Base-by-base conservation (phyloP, 2,329 filamentous ascomycete species). In the Ceratocystis alfenasii region DNA sequence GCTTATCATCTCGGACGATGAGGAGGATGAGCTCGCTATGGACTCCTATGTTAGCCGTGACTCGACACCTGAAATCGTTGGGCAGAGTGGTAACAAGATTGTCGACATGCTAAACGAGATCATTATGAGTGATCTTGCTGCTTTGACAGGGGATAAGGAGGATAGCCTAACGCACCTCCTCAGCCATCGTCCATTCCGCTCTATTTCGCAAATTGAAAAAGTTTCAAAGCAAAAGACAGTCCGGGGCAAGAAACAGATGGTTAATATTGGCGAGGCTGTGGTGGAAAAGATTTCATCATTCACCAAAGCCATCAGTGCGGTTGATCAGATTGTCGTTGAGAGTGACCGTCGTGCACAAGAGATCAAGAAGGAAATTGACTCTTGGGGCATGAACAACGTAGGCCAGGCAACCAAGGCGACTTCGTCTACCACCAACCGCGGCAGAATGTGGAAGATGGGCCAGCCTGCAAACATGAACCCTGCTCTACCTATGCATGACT, bases 41-140 rank as follows among this genome's bases (percentile, higher is more conserved):
- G 75, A 75, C 6, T 68, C 65, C 1, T 66, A 67, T 25, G 50
- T 69, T 17, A 46, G 67, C 7, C 66, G 66, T 12, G 67, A 69
- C n/a, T 63, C 63, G 20, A 65, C 67, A 5, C 65, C 69, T 10
- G 68, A 70, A 28, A 69, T 68, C 4, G 30, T 50, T 41, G 63
- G 57, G 8, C 72, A 75, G n/a, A 74, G 74, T 48, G 73, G 74
- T 48, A 74, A 75, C 61, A 73, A 74, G 62, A 83, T 96, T 5
- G 78, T 97, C 33, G 81, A 85, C 6, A 95, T 91, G 71, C 86
- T 99, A 74, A 97, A 97, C 72, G 84, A 80, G 0, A 94, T 89
- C 73, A 84, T 85, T 4, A 77, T 84, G 8, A 82, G 87, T 45
- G 89, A 93, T 66, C 82, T 99, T 53, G 84, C 88, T 1, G 92